phyloP scores from a whole-genome alignment of 169 alveolate genomes.

The Neospora caninum region DNA sequence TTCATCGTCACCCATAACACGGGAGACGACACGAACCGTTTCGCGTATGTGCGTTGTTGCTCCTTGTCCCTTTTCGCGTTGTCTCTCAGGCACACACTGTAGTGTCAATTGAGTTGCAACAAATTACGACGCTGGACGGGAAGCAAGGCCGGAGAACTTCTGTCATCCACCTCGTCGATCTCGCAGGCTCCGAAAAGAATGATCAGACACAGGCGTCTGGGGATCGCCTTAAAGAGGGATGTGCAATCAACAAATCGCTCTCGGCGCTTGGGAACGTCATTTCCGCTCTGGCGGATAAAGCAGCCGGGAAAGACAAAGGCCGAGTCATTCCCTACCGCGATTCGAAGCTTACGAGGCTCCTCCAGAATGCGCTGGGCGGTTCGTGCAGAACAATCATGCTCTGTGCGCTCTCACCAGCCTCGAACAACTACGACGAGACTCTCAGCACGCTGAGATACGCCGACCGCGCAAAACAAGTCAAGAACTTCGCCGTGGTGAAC shows the following conservation, averaged over 20 bases:
- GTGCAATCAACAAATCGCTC: conserved; percentile 86
- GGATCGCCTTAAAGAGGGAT: conserved; percentile 88
- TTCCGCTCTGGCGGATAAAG: conserved; percentile 87
- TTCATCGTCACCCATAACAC: background rate
- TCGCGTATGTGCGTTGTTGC: background rate
- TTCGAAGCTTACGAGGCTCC: conserved; percentile 87
- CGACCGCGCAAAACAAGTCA: conserved; percentile 89
- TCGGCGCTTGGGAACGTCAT: conserved; percentile 86
- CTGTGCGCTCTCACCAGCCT: conserved; percentile 90
- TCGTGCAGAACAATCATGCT: conserved; percentile 89
- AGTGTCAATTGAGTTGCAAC: conserved; percentile 83
- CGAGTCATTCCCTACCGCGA: conserved; percentile 87
- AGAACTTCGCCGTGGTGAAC: conserved; percentile 90
- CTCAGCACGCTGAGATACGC: conserved; percentile 80
- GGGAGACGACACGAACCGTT: background rate
- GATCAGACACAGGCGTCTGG: conserved; percentile 81
- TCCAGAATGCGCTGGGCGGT: conserved; percentile 92
- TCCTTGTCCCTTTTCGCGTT: too few relatives aligned
- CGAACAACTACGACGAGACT: conserved; percentile 89
- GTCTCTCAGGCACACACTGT: conserved; percentile 84
- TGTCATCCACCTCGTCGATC: conserved; percentile 88
- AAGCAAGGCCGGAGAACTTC: conserved; percentile 80
- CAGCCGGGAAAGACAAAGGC: conserved; percentile 71
- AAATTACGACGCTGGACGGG: conserved; percentile 69
- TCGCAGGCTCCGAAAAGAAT: conserved; percentile 87